phyloP scores from a whole-genome alignment of 2,329 filamentous ascomycete genomes.

The Claviceps purpurea region DNA sequence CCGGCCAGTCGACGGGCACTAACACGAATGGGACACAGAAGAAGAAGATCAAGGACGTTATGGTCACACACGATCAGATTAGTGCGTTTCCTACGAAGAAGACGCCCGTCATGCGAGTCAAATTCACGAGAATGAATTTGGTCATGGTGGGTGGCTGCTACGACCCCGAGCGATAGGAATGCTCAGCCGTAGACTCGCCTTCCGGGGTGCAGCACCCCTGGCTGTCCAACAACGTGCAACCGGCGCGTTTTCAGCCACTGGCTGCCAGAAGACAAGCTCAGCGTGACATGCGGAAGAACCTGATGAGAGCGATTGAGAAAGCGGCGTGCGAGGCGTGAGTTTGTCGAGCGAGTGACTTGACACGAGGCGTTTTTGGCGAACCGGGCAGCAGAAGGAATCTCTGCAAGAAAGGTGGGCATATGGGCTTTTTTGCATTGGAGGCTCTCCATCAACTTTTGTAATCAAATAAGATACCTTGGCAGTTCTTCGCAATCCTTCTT shows the following conservation, averaged over 20 bases:
- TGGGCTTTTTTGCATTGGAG: background rate
- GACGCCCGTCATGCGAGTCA: constrained; percentile 82
- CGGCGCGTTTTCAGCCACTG: constrained; percentile 1
- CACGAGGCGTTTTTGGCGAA: background rate
- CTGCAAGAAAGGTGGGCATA: background rate
- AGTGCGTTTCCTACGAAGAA: constrained; percentile 93
- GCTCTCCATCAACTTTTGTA: background rate
- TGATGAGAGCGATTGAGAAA: background rate
- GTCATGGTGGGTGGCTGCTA: constrained; percentile 72
- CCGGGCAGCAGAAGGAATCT: background rate
- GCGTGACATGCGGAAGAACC: constrained; percentile 3
- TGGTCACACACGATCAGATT: constrained; percentile 86
- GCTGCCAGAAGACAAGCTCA: constrained; percentile 4
- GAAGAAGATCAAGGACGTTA: constrained; percentile 83
- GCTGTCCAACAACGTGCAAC: constrained; percentile 2
- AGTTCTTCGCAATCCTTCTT: background rate
- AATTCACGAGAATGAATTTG: constrained; percentile 91
- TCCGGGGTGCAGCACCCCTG: background rate
- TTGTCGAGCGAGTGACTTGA: background rate
- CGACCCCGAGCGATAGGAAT: constrained; percentile 34
- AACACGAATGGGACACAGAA: constrained; percentile 28
- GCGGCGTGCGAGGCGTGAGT: constrained; percentile 1
- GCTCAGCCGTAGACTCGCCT: constrained; percentile 4
- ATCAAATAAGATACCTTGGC: background rate
- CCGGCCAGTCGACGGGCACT: constrained; percentile 15